Evolutionary conservation across 345 rosid genomes (phyloP).

Genomic region (Eucalyptus marginata): DNA sequence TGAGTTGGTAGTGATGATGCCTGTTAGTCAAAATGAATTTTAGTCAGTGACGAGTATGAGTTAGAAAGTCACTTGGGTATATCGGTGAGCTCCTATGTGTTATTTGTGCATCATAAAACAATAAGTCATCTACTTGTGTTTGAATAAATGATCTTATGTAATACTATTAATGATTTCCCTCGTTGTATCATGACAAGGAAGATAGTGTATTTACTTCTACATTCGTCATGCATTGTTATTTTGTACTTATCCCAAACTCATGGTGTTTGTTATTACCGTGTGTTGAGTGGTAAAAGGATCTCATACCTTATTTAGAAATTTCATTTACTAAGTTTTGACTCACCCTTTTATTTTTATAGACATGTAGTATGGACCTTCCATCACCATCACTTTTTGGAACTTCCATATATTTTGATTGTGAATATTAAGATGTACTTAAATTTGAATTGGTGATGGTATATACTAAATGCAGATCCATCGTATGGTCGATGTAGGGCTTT

Average conservation of each 20-base stretch:
- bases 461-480: neutral
- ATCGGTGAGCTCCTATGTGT: neutral
- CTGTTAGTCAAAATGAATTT: neutral
- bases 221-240: neutral
- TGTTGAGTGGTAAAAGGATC: neutral
- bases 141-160: neutral
- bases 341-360: neutral
- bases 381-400: neutral
- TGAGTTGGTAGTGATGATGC: neutral
- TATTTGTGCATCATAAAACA: neutral
- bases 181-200: neutral
- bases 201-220: neutral
- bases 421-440: neutral
- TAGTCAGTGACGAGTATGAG: neutral
- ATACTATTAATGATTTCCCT: neutral
- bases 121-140: neutral
- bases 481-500: neutral
- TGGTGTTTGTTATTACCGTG: fast-evolving
- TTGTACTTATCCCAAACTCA: neutral
- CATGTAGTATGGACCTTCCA: neutral
- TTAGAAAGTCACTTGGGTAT: neutral
- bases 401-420: no score
- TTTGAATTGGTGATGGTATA: neutral
- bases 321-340: neutral
- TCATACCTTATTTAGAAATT: neutral